Base-by-base conservation (phyloP, 179 eudicot species). In the Patellifolia procumbens region DNA sequence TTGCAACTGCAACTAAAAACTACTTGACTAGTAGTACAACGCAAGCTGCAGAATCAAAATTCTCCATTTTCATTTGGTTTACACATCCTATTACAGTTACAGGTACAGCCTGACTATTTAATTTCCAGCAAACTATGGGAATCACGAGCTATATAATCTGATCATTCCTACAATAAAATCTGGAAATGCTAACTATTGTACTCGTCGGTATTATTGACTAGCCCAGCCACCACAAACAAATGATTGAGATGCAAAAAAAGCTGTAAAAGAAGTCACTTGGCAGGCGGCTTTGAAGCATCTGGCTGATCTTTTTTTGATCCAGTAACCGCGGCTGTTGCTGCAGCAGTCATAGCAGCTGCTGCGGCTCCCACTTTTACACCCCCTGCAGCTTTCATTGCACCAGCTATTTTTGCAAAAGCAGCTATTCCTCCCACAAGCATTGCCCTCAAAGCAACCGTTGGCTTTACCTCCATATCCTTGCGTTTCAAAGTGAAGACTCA, bases 321-420 rank as follows among this genome's bases (percentile, higher is more conserved):
- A 0, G 94, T 68, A 65, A 89, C 76, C 49, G 98, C 90, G 26
- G 98, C 97, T 53, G 88, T 87, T 35, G 97, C 98, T 4, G 97
- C 97, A 48, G 97, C 98, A 7, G 92, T 87, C 96, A 91, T 83
- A 59, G 98, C 98, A 28, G 91, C 94, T 1, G 98, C 92, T n/a
- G 98, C 98, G 26, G 91, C 97, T 73, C 98, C 98, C 31, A 94
- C 1, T 78, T 94, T 92, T 15, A 52, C 96, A 74, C 97, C 97
- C 51, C 96, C 94, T 11, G 97, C 96, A 56, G 98, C 98, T 80
- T 92, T 94, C 84, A 86, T 79, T 9, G 82, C 98, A 58, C 87
- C 90, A 20, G 87, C 92, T 16, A 89, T 80, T 82, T 94, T 91
- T 8, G 94, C 96, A 78, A 90, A 94, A 15, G 90, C 98, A 39